Conservation (phyloP, 2,329 filamentous ascomycete genomes). For the Aspergillus latus region DNA sequence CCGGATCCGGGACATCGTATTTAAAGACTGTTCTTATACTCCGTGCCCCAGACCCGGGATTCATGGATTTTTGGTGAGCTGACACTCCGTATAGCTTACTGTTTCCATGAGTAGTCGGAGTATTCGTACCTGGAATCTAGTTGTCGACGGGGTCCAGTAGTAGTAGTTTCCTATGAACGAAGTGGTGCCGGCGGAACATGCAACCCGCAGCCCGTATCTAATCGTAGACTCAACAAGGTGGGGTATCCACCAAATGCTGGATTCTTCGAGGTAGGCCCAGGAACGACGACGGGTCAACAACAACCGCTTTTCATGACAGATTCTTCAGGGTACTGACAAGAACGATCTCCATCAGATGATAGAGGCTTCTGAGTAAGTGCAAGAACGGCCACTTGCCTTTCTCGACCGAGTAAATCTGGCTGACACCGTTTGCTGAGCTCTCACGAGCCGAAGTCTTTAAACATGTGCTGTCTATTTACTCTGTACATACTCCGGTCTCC, state of each 20-base stretch:
- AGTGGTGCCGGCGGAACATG: background rate
- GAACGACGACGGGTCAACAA: slow-evolving; percentile 4
- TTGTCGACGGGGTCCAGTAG: background rate
- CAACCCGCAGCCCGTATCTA: background rate
- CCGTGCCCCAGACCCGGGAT: background rate
- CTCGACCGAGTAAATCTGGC: background rate
- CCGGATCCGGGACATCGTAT: background rate
- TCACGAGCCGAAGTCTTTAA: background rate
- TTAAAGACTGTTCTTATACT: background rate
- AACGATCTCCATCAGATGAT: slow-evolving; percentile 7
- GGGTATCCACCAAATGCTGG: slow-evolving; percentile 12
- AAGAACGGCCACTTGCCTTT: slow-evolving; percentile 5
- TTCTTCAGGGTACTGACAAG: slow-evolving; percentile 10
- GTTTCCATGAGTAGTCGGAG: background rate
- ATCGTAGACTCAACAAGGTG: slow-evolving; percentile 4
- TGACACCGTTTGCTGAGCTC: no score
- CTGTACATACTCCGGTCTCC: background rate
- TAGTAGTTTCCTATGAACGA: no score
- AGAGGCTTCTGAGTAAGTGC: slow-evolving; percentile 9
- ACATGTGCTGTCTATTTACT: background rate
- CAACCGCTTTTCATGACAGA: slow-evolving; percentile 6
- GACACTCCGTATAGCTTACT: background rate
- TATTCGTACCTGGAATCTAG: background rate
- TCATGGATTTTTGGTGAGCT: background rate
- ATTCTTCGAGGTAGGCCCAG: slow-evolving; percentile 15